These are phyloP conservation scores for Pecoramyces ruminantium DNA, from an alignment of 192 early-diverging fungal genomes.

Conservation along the genomic window DNA sequence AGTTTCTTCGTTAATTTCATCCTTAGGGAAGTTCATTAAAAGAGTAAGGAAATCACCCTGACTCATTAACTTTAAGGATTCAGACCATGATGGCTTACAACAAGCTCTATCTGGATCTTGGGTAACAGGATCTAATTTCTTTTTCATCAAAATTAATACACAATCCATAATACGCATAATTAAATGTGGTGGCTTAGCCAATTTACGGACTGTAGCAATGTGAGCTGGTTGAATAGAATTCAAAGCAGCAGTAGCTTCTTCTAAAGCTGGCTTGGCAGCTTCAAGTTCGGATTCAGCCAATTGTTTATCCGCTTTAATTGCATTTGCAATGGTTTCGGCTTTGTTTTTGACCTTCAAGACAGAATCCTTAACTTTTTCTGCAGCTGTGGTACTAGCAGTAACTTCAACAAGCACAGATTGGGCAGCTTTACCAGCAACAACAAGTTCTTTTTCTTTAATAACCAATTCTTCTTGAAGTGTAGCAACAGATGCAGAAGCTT, in stretches of 20 bases:
- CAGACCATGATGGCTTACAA: constrained; percentile 35
- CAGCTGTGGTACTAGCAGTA: constrained; percentile 28
- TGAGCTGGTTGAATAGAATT: constrained; percentile 50
- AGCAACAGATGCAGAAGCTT: constrained; percentile 41
- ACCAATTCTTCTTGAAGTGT: constrained; percentile 42
- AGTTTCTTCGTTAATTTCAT: constrained; percentile 50
- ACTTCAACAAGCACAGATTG: constrained; percentile 40
- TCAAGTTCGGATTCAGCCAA: constrained; percentile 38
- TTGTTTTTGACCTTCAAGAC: constrained; percentile 47
- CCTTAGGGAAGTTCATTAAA: constrained; percentile 34
- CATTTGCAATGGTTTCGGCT: constrained; percentile 41
- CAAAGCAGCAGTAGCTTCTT: constrained; percentile 35
- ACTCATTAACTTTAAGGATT: constrained; percentile 44
- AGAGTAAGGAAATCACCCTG: constrained; percentile 36
- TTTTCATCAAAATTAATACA: constrained; percentile 36
- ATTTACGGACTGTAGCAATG: constrained; percentile 42
- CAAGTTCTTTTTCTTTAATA: constrained; percentile 44
- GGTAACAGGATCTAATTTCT: constrained; percentile 21
- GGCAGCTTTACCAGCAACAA: constrained; percentile 33
- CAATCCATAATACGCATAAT: constrained; percentile 55
- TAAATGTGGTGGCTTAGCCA: constrained; percentile 45
- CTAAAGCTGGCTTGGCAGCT: constrained; percentile 42
- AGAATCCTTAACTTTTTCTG: constrained; percentile 47
- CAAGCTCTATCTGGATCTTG: constrained; percentile 47
- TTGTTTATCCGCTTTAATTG: constrained; percentile 39